These are phyloP conservation scores for Trichomonas gallinae DNA, from an alignment of 208 protist genomes.

Conservation along the genomic window DNA sequence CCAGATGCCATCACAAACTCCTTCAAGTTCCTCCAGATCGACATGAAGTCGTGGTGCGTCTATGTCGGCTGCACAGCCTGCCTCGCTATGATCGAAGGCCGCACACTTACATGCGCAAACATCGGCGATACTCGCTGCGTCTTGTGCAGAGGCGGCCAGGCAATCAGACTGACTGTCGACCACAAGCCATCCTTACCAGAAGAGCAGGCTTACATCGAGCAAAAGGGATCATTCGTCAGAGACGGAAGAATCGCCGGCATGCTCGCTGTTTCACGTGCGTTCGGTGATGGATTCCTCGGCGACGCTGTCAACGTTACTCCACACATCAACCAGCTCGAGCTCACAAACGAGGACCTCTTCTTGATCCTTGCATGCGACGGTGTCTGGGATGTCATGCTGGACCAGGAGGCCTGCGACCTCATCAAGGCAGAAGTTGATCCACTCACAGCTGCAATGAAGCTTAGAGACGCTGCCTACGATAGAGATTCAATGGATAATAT, in stretches of 20 bases:
- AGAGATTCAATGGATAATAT: neutral
- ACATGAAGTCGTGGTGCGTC: neutral
- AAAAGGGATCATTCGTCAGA: neutral
- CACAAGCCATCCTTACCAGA: neutral
- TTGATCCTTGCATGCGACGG: conserved; percentile 14
- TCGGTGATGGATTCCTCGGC: neutral
- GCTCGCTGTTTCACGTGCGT: neutral
- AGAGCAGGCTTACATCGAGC: neutral
- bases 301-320: neutral
- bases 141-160: neutral
- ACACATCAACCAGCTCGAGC: neutral
- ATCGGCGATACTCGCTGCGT: neutral
- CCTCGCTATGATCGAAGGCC: neutral
- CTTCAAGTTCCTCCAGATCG: neutral
- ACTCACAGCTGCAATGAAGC: neutral
- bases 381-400: neutral
- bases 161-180: neutral
- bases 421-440: neutral
- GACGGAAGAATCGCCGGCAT: neutral
- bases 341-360: neutral
- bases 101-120: neutral
- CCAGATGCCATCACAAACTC: neutral
- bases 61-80: neutral
- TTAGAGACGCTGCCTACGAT: neutral
- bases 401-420: neutral